These are phyloP conservation scores for Pleurotus ostreatus DNA, from an alignment of 768 basidiomycete species.

Conservation along the genomic window DNA sequence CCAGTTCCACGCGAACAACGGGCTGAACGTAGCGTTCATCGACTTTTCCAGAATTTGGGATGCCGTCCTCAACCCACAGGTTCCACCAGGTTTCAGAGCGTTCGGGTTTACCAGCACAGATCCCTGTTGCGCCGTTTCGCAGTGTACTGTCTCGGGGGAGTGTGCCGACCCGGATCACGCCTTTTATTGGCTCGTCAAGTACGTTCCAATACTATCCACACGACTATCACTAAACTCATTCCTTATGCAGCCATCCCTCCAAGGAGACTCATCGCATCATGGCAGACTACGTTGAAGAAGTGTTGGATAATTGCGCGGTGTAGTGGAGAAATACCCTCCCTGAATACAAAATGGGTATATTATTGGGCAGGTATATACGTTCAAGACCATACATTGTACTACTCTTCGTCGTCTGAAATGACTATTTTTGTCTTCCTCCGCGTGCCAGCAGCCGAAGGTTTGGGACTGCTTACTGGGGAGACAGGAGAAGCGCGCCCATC, in stretches of 20 bases:
- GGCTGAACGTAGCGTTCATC: slow-evolving; percentile 38
- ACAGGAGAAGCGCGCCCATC: too few relatives aligned
- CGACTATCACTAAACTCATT: not conserved
- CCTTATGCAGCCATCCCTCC: slow-evolving; percentile 39
- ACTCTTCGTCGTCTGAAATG: slow-evolving; percentile 13
- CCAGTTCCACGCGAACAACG: slow-evolving; percentile 25
- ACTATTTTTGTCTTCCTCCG: slow-evolving; percentile 11
- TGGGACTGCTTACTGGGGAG: not conserved
- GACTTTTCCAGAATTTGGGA: slow-evolving; percentile 49
- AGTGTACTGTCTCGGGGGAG: slow-evolving; percentile 26
- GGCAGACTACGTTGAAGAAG: slow-evolving; percentile 46
- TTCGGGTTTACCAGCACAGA: slow-evolving; percentile 44
- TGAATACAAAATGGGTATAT: not conserved
- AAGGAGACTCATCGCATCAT: slow-evolving; percentile 46
- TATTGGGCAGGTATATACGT: not conserved
- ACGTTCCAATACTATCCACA: slow-evolving; percentile 13
- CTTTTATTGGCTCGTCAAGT: slow-evolving; percentile 54
- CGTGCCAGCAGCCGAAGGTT: not conserved
- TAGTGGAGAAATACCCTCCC: not conserved
- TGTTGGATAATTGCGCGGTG: slow-evolving; percentile 26
- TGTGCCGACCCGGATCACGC: slow-evolving; percentile 43
- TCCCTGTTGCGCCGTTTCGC: slow-evolving; percentile 25
- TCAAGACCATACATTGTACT: not conserved
- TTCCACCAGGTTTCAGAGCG: slow-evolving; percentile 37
- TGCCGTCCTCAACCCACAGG: slow-evolving; percentile 34